These are phyloP conservation scores for Hygrophila difformis DNA, from an alignment of 257 asterid genomes.

Conservation along the genomic window DNA sequence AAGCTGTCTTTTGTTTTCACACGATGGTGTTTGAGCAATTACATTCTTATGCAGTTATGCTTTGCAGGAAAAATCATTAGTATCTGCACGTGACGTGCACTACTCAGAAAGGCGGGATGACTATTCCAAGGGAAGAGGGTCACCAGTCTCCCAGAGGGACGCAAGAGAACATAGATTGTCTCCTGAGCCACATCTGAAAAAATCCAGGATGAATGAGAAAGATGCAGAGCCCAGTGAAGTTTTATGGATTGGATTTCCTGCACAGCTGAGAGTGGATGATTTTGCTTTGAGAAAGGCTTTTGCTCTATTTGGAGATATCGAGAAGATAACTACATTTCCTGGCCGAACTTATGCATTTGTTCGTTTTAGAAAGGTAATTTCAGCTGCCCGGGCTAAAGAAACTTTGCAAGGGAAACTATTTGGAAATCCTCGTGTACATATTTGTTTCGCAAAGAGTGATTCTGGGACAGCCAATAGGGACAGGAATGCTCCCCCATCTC, in stretches of 20 bases:
- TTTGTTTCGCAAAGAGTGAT: conserved; percentile 74
- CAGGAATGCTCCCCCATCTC: conserved; percentile 51
- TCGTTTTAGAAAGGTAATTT: conserved; percentile 56
- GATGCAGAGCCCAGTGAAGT: conserved; percentile 81
- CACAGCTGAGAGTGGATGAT: conserved; percentile 77
- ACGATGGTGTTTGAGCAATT: conserved; percentile 10
- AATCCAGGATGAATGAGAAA: conserved; percentile 47
- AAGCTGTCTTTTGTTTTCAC: conserved; percentile 4
- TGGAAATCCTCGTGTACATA: conserved; percentile 84
- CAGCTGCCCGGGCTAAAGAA: conserved; percentile 81
- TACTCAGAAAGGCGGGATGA: conserved; percentile 47
- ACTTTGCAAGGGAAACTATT: conserved; percentile 79
- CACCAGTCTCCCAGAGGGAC: conserved; percentile 51
- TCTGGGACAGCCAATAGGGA: conserved; percentile 58
- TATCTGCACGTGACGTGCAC: conserved; percentile 41
- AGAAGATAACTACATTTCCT: conserved; percentile 83
- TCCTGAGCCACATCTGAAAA: conserved; percentile 46
- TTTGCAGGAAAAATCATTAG: conserved; percentile 75
- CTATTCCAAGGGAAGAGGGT: conserved; percentile 39
- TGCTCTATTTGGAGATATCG: conserved; percentile 82
- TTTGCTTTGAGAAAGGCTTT: conserved; percentile 70
- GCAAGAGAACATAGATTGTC: conserved; percentile 46
- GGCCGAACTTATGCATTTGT: conserved; percentile 93
- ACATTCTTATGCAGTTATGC: conserved; percentile 22
- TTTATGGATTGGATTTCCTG: conserved; percentile 93